Conservation (phyloP, 1,284 basidiomycete genomes). For the Cryptococcus deneoformans region DNA sequence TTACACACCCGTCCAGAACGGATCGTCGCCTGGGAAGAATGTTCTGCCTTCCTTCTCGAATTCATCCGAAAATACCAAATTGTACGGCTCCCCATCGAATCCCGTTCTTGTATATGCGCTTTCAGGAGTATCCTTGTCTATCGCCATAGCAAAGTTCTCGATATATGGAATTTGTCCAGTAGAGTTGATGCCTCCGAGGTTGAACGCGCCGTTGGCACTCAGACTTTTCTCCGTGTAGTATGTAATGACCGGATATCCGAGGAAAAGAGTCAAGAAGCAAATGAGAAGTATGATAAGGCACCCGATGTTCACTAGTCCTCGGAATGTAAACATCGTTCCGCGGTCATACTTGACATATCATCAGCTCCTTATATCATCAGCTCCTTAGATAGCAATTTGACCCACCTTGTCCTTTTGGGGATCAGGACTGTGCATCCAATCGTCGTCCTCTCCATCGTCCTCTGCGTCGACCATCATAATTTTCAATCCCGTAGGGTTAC, state of each 20-base stretch:
- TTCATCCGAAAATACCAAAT: constrained; percentile 81
- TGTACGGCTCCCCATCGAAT: constrained; percentile 63
- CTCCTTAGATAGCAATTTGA: not conserved
- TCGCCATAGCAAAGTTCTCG: constrained; percentile 59
- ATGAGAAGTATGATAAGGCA: constrained; percentile 64
- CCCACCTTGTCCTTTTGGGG: constrained; percentile 61
- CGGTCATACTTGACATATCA: constrained; percentile 39
- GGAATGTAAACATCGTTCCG: constrained; percentile 63
- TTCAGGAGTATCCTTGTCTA: constrained; percentile 67
- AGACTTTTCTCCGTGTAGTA: constrained; percentile 35
- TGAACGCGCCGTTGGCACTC: constrained; percentile 53
- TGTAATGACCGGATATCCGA: constrained; percentile 50
- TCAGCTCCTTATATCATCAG: not conserved
- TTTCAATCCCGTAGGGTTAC: constrained; percentile 8
- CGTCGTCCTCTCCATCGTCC: constrained; percentile 35
- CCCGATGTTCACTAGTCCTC: constrained; percentile 72
- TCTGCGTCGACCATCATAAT: constrained; percentile 31
- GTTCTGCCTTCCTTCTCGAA: constrained; percentile 66
- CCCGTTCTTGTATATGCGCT: constrained; percentile 60
- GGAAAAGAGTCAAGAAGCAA: constrained; percentile 67
- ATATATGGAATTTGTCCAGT: constrained; percentile 62
- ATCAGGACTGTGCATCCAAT: constrained; percentile 52
- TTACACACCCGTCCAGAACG: constrained; percentile 51
- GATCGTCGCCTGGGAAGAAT: constrained; percentile 54
- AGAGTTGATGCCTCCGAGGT: constrained; percentile 71